Evolutionary conservation across 2,329 filamentous ascomycete species (phyloP).

Genomic region (Cordyceps farinosa): DNA sequence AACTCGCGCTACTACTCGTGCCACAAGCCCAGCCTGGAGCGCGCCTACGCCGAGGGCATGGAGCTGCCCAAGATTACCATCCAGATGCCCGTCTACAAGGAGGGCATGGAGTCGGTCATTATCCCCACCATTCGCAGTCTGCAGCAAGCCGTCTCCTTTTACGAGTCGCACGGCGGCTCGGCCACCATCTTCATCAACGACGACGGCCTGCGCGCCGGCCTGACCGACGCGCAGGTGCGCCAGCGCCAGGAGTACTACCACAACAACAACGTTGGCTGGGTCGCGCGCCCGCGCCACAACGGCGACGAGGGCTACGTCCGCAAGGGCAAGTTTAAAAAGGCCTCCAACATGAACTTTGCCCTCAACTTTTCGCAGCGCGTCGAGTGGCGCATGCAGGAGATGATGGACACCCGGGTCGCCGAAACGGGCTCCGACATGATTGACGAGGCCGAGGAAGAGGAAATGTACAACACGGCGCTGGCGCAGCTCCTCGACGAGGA

Average conservation of each 20-base stretch:
- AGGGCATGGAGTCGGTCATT: constrained; percentile 41
- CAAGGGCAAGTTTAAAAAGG: constrained; percentile 67
- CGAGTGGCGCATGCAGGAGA: constrained; percentile 52
- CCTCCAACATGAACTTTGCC: constrained; percentile 73
- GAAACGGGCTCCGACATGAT: constrained; percentile 23
- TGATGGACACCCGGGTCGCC: constrained; percentile 23
- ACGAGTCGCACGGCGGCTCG: constrained; percentile 44
- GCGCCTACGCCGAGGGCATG: constrained; percentile 32
- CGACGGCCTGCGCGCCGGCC: constrained; percentile 54
- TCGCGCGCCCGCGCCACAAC: constrained; percentile 45
- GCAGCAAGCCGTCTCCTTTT: constrained; percentile 47
- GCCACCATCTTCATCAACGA: constrained; percentile 59
- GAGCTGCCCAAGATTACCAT: constrained; percentile 39
- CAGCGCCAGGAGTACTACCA: constrained; percentile 45
- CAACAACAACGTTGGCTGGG: constrained; percentile 48
- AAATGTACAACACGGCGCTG: constrained; percentile 48
- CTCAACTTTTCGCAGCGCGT: constrained; percentile 59
- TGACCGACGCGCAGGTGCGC: constrained; percentile 41
- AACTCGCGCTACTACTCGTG: constrained; percentile 46
- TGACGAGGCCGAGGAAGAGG: constrained; percentile 33
- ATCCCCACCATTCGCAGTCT: constrained; percentile 47
- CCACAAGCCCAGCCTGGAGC: constrained; percentile 32
- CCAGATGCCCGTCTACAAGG: constrained; percentile 42
- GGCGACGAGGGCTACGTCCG: constrained; percentile 48
- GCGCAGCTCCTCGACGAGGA: constrained; percentile 48